These are phyloP conservation scores for Sistotremastrum suecicum DNA, from an alignment of 768 basidiomycete species.

Conservation along the genomic window DNA sequence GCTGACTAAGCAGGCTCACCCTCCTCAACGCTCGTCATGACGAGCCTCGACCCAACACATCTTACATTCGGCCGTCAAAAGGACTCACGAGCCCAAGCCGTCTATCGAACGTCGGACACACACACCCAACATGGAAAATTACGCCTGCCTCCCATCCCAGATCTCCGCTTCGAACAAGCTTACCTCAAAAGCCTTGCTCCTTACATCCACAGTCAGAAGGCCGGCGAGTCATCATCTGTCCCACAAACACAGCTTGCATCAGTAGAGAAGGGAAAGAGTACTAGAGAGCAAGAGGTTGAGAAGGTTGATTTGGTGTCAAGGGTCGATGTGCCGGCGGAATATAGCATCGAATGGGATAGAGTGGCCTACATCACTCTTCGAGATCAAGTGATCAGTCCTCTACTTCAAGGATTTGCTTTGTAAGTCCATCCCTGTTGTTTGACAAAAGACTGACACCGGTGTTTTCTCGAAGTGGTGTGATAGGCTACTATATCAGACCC, in stretches of 20 bases:
- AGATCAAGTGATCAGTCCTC: constrained; percentile 55
- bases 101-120: constrained; percentile 1
- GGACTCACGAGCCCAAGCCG: neutral
- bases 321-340: constrained; percentile 19
- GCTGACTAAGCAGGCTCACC: no score
- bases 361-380: constrained; percentile 49
- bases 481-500: constrained; percentile 30
- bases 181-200: constrained; percentile 48
- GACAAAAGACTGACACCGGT: neutral
- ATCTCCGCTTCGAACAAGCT: constrained; percentile 62
- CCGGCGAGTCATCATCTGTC: constrained; percentile 8
- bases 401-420: constrained; percentile 57
- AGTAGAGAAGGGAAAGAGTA: constrained; percentile 17
- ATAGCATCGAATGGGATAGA: constrained; percentile 37
- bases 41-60: constrained; percentile 6
- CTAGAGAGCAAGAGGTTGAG: constrained; percentile 10
- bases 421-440: constrained; percentile 18
- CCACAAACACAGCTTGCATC: no score
- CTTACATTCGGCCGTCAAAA: neutral
- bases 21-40: constrained; percentile 1
- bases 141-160: constrained; percentile 47
- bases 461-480: constrained; percentile 26
- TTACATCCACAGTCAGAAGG: constrained; percentile 30
- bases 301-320: constrained; percentile 13
- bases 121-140: neutral